Evolutionary conservation across 371 early-diverging fungal species (phyloP).

Genomic region (Synchytrium microbalum): DNA sequence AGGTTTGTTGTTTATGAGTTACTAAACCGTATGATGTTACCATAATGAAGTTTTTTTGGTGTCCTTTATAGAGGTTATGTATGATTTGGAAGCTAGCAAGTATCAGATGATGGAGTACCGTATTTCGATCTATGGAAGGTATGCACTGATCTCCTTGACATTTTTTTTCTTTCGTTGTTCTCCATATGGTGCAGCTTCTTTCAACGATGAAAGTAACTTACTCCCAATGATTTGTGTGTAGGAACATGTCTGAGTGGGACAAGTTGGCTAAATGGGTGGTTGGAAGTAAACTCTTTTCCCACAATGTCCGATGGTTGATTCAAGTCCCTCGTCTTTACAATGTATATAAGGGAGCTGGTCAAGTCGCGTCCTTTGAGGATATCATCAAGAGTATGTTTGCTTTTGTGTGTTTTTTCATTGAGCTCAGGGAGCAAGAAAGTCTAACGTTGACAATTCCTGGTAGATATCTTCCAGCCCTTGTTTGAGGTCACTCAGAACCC

Average conservation of each 20-base stretch:
- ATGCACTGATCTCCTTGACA: slow-evolving; percentile 7
- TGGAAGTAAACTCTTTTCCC: slow-evolving; percentile 82
- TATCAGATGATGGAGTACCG: slow-evolving; percentile 94
- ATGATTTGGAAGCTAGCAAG: slow-evolving; percentile 90
- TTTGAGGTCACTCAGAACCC: slow-evolving; percentile 91
- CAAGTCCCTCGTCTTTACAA: slow-evolving; percentile 95
- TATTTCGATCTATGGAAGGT: slow-evolving; percentile 86
- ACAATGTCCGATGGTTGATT: slow-evolving; percentile 94
- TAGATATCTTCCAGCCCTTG: slow-evolving; percentile 86
- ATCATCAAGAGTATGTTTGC: slow-evolving; percentile 53
- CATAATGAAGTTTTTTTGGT: too few species aligned
- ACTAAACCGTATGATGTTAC: too few species aligned
- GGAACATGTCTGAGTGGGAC: slow-evolving; percentile 80
- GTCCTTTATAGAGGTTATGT: slow-evolving; percentile 63
- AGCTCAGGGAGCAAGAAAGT: neutral
- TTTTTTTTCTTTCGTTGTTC: neutral
- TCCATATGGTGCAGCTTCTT: slow-evolving; percentile 1
- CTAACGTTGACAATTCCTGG: slow-evolving; percentile 1
- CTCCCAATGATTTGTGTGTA: slow-evolving; percentile 12
- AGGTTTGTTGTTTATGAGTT: slow-evolving; percentile 29
- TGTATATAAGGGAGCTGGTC: slow-evolving; percentile 68
- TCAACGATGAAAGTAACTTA: neutral
- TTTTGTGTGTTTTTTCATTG: slow-evolving; percentile 4
- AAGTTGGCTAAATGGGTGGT: slow-evolving; percentile 93
- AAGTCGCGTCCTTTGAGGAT: slow-evolving; percentile 71